Percentiles rank a stretch among this genome's conserved stretches.
These are phyloP conservation scores for Collariella sp. DNA, from an alignment of 495 filamentous ascomycete genomes.

Conservation along the genomic window DNA sequence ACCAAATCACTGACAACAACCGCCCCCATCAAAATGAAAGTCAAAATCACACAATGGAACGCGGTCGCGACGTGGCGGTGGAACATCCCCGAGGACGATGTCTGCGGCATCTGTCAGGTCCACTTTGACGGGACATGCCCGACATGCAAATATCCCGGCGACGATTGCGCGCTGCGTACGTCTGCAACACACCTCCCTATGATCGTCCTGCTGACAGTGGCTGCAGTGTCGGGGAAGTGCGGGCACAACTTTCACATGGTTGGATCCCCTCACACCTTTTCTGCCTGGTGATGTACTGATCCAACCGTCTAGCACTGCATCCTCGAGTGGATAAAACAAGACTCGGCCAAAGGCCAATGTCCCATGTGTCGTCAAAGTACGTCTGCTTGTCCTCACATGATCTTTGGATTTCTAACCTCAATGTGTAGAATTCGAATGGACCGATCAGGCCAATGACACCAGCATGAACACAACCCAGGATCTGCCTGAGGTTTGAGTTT, in stretches of 20 bases:
- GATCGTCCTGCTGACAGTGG: background rate
- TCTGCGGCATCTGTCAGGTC: conserved; percentile 96
- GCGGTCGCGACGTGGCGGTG: conserved; percentile 93
- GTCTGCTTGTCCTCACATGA: conserved; percentile 18
- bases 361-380: conserved; percentile 96
- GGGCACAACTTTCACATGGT: conserved; percentile 98
- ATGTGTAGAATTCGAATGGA: conserved; percentile 60
- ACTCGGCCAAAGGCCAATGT: conserved; percentile 85
- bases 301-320: conserved; percentile 68
- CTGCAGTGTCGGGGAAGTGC: conserved; percentile 83
- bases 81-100: conserved; percentile 96
- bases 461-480: conserved; percentile 15
- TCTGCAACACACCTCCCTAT: conserved; percentile 3
- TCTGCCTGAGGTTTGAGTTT: background rate
- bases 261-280: conserved; percentile 6
- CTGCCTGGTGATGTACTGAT: background rate
- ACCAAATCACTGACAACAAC: background rate
- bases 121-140: conserved; percentile 97
- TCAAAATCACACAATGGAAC: conserved; percentile 86
- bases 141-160: conserved; percentile 94
- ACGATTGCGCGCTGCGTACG: conserved; percentile 87
- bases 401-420: background rate
- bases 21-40: conserved; percentile 61
- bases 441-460: conserved; percentile 19
- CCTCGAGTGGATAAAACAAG: conserved; percentile 89